A percentile compares a stretch with the other conserved stretches of the same genome.
These are phyloP conservation scores for Trichoderma sp. DNA, from an alignment of 2,329 filamentous ascomycete species.

Conservation along the genomic window DNA sequence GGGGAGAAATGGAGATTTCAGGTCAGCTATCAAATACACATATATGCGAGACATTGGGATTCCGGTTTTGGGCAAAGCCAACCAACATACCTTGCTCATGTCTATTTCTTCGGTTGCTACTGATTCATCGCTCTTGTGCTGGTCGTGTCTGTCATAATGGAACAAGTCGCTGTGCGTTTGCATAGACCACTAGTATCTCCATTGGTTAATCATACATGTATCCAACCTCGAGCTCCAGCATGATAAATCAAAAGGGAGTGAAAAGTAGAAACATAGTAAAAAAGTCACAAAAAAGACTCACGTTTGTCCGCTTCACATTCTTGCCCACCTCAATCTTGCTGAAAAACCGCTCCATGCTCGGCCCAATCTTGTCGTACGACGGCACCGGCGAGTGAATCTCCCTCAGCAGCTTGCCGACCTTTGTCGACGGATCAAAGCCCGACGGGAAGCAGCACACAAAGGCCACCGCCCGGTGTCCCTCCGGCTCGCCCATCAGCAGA, in stretches of 20 bases:
- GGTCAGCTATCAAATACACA: neutral
- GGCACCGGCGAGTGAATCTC: conserved; percentile 55
- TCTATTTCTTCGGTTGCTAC: conserved; percentile 4
- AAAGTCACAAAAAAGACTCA: conserved; percentile 26
- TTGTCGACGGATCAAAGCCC: conserved; percentile 51
- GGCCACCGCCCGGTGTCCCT: conserved; percentile 45
- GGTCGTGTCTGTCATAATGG: conserved; percentile 29
- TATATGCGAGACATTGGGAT: neutral
- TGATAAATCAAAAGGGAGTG: neutral
- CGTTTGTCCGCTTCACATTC: conserved; percentile 51
- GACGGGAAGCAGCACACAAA: conserved; percentile 53
- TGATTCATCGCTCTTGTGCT: conserved; percentile 34
- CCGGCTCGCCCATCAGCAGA: conserved; percentile 42
- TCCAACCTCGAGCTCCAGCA: neutral
- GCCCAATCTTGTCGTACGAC: conserved; percentile 52
- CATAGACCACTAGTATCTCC: conserved; percentile 45
- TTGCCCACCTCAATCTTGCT: conserved; percentile 46
- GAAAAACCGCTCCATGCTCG: conserved; percentile 57
- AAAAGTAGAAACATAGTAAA: neutral
- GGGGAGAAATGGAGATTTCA: too few species aligned
- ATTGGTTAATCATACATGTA: neutral
- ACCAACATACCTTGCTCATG: neutral
- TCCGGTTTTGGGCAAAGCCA: neutral
- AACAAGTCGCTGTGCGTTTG: conserved; percentile 45
- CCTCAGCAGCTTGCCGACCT: conserved; percentile 47